phyloP scores from a whole-genome alignment of 2,329 filamentous ascomycete species.

The Sclerotinia glacialis region DNA sequence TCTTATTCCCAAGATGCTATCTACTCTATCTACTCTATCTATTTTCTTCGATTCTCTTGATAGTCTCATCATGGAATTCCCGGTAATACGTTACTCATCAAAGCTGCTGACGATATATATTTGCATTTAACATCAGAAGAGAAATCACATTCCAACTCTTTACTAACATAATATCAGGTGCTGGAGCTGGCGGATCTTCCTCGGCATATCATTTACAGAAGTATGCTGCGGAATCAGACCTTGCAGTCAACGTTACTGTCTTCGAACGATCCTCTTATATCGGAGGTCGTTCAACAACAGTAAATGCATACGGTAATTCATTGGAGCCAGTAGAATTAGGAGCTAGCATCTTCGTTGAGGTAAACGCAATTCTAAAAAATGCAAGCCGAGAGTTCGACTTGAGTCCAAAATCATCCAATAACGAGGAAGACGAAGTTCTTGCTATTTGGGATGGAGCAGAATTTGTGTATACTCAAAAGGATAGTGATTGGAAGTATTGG shows the following conservation, averaged over 20 bases:
- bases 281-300: constrained; percentile 83
- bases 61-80: background rate
- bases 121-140: background rate
- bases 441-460: constrained; percentile 80
- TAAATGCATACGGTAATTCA: constrained; percentile 69
- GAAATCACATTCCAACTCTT: background rate
- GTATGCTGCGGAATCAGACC: constrained; percentile 58
- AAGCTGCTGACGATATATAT: background rate
- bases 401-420: constrained; percentile 48
- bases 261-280: constrained; percentile 78
- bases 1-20: background rate
- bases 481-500: constrained; percentile 69
- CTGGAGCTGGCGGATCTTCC: constrained; percentile 84
- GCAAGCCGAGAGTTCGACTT: constrained; percentile 72
- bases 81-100: background rate
- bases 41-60: background rate
- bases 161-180: constrained; percentile 54
- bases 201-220: constrained; percentile 77
- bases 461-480: constrained; percentile 67
- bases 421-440: constrained; percentile 48
- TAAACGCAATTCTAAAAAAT: constrained; percentile 78
- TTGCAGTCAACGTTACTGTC: constrained; percentile 75
- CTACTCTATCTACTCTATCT: background rate
- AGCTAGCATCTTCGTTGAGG: constrained; percentile 84
- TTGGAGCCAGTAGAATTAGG: constrained; percentile 76